Evolutionary conservation across 1,284 basidiomycete genomes (phyloP), one percentile per base, ranked within the genome.

Genomic region (Tilletia walkeri): DNA sequence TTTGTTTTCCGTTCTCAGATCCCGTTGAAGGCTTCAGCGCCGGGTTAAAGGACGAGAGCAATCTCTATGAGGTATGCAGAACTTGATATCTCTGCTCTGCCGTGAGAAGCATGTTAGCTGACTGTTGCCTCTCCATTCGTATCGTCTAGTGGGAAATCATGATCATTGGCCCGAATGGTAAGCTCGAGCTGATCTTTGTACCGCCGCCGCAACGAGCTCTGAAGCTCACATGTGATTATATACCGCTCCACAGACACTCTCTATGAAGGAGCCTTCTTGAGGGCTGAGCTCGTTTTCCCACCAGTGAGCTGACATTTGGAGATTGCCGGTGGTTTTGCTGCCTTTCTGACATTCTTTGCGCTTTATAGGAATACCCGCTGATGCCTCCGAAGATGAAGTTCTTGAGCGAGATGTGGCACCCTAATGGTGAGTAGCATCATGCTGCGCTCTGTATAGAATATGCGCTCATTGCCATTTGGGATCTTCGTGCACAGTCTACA

Each of bases 391-490:
- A 92, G 89, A 94, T 99, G 93, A 89, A 89, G 69, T 99, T 99
- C 84, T 88, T 92, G 75, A 94, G 94, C 4, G 90, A 90, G 72
- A 98, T 99, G 95, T 98, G 95, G 95, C 95, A 99, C 85, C 95
- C 96, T 14, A 99, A 97, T 85, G 93, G 95, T 95, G 56, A 56
- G 75, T 70, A 7, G 3, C 7, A n/a, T 36, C 7, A 61, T 34
- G 5, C 56, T 18, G 59, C 7, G 36, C 36, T 36, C 12, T 41
- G 6, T 39, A 20, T 1, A 12, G 14, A 3, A 16, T 10, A 6
- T 63, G 36, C 12, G 59, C 59, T 63, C 12, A 41, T 38, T 4
- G 1, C 41, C 36, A 7, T 45, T 14, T 45, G 59, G 6, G 6
- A n/a, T 12, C 34, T 56, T n/a, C n/a, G 34, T 56, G 6, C 16